phyloP scores from a whole-genome alignment of 2,329 filamentous ascomycete species.

The Fusarium virguliforme region DNA sequence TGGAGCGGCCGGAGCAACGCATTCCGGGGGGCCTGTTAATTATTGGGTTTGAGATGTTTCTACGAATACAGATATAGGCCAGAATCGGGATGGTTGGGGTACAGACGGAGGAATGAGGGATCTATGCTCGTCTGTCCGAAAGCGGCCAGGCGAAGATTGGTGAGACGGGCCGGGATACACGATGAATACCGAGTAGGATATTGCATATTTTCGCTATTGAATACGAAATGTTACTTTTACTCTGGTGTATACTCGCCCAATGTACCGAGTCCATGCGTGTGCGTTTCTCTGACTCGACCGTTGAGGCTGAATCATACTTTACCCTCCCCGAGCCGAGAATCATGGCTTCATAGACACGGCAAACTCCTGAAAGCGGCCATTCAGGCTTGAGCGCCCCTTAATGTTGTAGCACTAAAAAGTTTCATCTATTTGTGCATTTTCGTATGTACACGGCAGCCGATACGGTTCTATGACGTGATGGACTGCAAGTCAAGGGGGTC shows the following conservation, averaged over 20 bases:
- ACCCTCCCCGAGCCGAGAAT: background rate
- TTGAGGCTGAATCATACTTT: background rate
- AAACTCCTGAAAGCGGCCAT: slow-evolving; percentile 10
- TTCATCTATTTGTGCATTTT: slow-evolving; percentile 1
- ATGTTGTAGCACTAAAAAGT: slow-evolving; percentile 19
- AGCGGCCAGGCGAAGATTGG: slow-evolving; percentile 1
- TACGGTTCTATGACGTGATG: slow-evolving; percentile 40
- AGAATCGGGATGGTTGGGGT: background rate
- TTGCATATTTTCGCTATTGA: slow-evolving; percentile 5
- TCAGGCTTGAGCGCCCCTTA: background rate
- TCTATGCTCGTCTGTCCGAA: background rate
- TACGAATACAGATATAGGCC: background rate
- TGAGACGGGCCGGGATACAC: background rate
- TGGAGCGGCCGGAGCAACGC: slow-evolving; percentile 17
- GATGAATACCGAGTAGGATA: background rate
- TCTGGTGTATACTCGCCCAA: background rate
- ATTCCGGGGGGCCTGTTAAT: slow-evolving; percentile 2
- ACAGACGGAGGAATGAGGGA: background rate
- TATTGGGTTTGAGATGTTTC: background rate
- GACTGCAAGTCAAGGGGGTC: slow-evolving; percentile 13
- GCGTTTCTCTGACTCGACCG: slow-evolving; percentile 1
- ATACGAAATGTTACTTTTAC: background rate
- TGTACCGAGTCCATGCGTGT: background rate
- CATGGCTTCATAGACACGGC: slow-evolving; percentile 3
- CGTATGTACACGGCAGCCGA: background rate